Evolutionary conservation across 495 filamentous ascomycete species (phyloP).

Genomic region (Xanthoparmelia taractica): DNA sequence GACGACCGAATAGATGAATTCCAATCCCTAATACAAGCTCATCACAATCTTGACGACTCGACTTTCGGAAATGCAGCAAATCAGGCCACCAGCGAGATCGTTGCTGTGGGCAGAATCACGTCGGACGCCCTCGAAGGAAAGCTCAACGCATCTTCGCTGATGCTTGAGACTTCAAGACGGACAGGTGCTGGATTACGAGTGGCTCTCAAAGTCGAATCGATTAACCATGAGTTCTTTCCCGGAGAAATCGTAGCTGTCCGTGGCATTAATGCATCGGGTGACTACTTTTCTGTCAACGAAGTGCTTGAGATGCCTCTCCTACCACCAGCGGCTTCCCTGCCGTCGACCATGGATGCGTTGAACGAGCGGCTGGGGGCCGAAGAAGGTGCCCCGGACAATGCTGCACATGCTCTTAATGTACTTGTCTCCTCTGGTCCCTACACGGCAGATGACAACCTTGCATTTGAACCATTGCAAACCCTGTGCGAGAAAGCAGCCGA

Average conservation of each 20-base stretch:
- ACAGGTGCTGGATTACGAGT: slow-evolving; percentile 74
- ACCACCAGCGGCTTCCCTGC: slow-evolving; percentile 56
- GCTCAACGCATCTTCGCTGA: slow-evolving; percentile 71
- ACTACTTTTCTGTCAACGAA: slow-evolving; percentile 73
- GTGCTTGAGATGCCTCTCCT: slow-evolving; percentile 66
- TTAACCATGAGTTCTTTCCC: slow-evolving; percentile 83
- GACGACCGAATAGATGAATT: slow-evolving; percentile 96
- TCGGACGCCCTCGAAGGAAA: slow-evolving; percentile 78
- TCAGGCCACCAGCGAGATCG: slow-evolving; percentile 75
- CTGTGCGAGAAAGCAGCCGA: slow-evolving; percentile 71
- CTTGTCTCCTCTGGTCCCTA: slow-evolving; percentile 81
- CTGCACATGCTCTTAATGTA: slow-evolving; percentile 58
- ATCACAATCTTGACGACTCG: slow-evolving; percentile 68
- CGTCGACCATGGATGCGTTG: slow-evolving; percentile 51
- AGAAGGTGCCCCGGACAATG: slow-evolving; percentile 50
- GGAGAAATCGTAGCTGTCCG: slow-evolving; percentile 84
- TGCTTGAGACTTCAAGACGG: slow-evolving; percentile 81
- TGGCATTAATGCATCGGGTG: slow-evolving; percentile 80
- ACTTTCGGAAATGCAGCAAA: slow-evolving; percentile 79
- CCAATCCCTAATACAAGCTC: slow-evolving; percentile 56
- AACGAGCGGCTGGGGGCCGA: slow-evolving; percentile 58
- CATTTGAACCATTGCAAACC: slow-evolving; percentile 76
- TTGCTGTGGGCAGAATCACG: slow-evolving; percentile 84
- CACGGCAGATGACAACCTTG: slow-evolving; percentile 81
- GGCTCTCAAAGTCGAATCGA: slow-evolving; percentile 63